Evolutionary conservation across 1,284 basidiomycete species (phyloP).

Genomic region (Cutaneotrichosporon mucoides): DNA sequence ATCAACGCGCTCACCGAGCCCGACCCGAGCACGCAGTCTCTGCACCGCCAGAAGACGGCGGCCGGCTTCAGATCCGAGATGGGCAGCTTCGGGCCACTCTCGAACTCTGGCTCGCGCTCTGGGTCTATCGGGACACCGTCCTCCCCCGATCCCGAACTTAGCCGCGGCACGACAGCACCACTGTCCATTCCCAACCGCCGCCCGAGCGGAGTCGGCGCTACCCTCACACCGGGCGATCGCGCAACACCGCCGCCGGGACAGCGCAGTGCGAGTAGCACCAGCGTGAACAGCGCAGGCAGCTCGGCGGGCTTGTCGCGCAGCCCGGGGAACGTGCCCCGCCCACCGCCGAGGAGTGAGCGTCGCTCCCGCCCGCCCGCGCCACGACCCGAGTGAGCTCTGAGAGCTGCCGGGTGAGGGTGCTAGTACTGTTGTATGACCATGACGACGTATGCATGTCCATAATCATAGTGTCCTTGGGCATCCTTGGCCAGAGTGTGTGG

Average conservation of each 20-base stretch:
- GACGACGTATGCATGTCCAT: no score
- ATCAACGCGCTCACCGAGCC: constrained; percentile 52
- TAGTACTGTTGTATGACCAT: no score
- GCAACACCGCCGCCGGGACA: not conserved
- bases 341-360: constrained; percentile 14
- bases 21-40: not conserved
- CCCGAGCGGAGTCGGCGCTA: not conserved
- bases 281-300: constrained; percentile 1
- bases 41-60: not conserved
- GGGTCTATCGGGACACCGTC: not conserved
- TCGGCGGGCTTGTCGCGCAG: not conserved
- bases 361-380: constrained; percentile 10
- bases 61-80: constrained; percentile 1
- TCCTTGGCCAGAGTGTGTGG: no score
- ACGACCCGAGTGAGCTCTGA: not conserved
- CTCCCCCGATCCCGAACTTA: constrained; percentile 1
- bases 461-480: no score
- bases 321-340: constrained; percentile 3
- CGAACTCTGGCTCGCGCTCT: not conserved
- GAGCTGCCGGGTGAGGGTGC: no score
- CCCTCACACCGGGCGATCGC: not conserved
- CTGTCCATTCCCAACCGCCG: constrained; percentile 16
- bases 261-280: not conserved
- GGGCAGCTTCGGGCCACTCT: not conserved
- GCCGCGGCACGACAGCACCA: constrained; percentile 16